Conservation (phyloP, 805 yeast genomes). For the Saccharomyces kudriavzevii region DNA sequence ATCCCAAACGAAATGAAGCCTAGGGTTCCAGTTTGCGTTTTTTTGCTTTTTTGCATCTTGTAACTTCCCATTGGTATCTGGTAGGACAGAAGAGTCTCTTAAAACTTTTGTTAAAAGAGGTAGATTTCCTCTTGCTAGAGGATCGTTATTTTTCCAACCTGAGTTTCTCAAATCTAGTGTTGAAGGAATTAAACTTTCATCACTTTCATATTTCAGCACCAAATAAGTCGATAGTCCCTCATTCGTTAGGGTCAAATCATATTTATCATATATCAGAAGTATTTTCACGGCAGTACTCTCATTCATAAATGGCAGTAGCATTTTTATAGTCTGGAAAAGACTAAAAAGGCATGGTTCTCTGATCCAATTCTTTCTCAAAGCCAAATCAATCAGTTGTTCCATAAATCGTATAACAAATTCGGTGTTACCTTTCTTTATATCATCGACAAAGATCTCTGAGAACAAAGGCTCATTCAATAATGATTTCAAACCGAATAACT, state of each 20-base stretch:
- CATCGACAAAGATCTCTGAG: conserved; percentile 23
- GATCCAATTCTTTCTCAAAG: conserved; percentile 70
- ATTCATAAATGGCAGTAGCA: conserved; percentile 18
- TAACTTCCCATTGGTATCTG: conserved; percentile 19
- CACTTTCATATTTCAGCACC: conserved; percentile 11
- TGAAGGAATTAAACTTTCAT: conserved; percentile 1
- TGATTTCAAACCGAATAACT: conserved; percentile 75
- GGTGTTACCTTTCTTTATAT: conserved; percentile 13
- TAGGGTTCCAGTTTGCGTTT: conserved; percentile 66
- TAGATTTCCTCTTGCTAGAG: conserved; percentile 65
- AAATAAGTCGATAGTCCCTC: conserved; percentile 77
- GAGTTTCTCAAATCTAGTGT: conserved; percentile 12
- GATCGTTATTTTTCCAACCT: conserved; percentile 66
- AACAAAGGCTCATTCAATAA: conserved; percentile 48
- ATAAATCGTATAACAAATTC: conserved; percentile 37
- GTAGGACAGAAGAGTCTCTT: conserved; percentile 42
- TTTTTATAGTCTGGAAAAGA: conserved; percentile 45
- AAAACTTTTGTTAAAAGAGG: conserved; percentile 52
- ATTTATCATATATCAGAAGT: conserved; percentile 40
- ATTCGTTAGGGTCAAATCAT: conserved; percentile 53
- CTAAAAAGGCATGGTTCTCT: conserved; percentile 75
- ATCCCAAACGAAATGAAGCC: conserved; percentile 71
- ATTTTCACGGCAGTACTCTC: conserved; percentile 20
- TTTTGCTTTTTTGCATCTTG: conserved; percentile 35
- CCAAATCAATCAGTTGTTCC: conserved; percentile 44